phyloP scores from a whole-genome alignment of 2,329 filamentous ascomycete species.

The Nemania sp. region DNA sequence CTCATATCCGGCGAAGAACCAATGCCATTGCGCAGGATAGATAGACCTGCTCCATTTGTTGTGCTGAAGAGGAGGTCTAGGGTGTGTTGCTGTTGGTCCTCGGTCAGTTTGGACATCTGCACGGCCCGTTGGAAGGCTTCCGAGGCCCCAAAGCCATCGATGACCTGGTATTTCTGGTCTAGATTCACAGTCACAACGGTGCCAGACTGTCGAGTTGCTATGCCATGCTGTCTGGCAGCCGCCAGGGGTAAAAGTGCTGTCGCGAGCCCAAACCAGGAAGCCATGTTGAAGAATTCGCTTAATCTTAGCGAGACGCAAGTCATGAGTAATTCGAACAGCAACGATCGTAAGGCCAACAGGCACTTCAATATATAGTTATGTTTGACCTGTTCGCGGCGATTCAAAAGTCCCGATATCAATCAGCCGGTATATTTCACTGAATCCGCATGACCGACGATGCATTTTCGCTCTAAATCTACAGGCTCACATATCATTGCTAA shows the following conservation, averaged over 20 bases:
- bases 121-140: slow-evolving; percentile 51
- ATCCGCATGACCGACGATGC: not conserved
- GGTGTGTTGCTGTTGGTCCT: slow-evolving; percentile 38
- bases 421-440: slow-evolving; percentile 10
- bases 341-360: too few species aligned
- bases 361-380: not conserved
- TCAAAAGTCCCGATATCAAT: not conserved
- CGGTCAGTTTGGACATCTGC: slow-evolving; percentile 43
- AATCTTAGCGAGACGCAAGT: not conserved
- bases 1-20: slow-evolving; percentile 41
- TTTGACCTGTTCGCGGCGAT: not conserved
- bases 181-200: slow-evolving; percentile 36
- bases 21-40: slow-evolving; percentile 55
- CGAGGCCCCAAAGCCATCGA: slow-evolving; percentile 54
- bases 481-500: slow-evolving; percentile 1
- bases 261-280: slow-evolving; percentile 21
- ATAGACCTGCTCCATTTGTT: slow-evolving; percentile 51
- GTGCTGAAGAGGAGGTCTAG: slow-evolving; percentile 52
- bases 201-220: slow-evolving; percentile 13
- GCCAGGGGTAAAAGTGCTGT: slow-evolving; percentile 6
- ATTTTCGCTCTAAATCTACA: too few species aligned
- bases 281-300: not conserved
- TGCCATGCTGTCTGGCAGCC: not conserved
- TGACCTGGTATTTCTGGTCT: slow-evolving; percentile 38
- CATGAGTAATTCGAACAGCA: not conserved